These are phyloP conservation scores for Casaregolazyma suthepensis DNA, from an alignment of 1,139 yeast species.

Conservation along the genomic window DNA sequence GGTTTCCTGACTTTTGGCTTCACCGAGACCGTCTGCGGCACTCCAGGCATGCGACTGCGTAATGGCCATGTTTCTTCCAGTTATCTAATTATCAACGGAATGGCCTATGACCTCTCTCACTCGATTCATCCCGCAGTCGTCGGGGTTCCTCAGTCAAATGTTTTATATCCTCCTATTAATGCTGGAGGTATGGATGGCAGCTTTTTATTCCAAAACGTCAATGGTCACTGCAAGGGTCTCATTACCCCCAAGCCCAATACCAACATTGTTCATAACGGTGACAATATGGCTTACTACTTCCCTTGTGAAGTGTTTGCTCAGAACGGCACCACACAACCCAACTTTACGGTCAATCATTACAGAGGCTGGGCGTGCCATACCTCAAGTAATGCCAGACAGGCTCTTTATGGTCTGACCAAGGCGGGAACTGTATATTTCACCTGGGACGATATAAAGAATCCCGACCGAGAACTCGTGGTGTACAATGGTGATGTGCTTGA, in stretches of 20 bases:
- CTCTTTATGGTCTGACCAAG: constrained; percentile 55
- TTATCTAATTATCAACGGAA: constrained; percentile 73
- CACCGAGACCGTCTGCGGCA: constrained; percentile 74
- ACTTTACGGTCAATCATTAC: constrained; percentile 51
- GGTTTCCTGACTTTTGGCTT: constrained; percentile 91
- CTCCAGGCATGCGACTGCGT: constrained; percentile 45
- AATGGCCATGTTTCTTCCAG: constrained; percentile 53
- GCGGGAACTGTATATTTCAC: constrained; percentile 78
- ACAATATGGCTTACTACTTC: constrained; percentile 89
- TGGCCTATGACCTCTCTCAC: constrained; percentile 62
- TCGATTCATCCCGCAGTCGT: constrained; percentile 78
- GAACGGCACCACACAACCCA: constrained; percentile 65
- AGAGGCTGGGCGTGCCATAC: constrained; percentile 93
- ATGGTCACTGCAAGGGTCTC: constrained; percentile 82
- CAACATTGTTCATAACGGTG: constrained; percentile 56
- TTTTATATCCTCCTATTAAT: constrained; percentile 74
- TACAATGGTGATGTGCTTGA: constrained; percentile 86
- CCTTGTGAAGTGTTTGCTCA: constrained; percentile 72
- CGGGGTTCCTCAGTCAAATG: constrained; percentile 63
- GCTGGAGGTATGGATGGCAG: constrained; percentile 92
- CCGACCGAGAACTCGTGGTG: constrained; percentile 73
- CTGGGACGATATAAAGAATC: constrained; percentile 77
- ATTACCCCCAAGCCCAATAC: constrained; percentile 68
- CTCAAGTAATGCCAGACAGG: constrained; percentile 55
- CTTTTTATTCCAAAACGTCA: constrained; percentile 88